Evolutionary conservation across 441 rosid genomes (phyloP), one percentile per base, ranked within the genome.

Genomic region (Macaranga tanarius): DNA sequence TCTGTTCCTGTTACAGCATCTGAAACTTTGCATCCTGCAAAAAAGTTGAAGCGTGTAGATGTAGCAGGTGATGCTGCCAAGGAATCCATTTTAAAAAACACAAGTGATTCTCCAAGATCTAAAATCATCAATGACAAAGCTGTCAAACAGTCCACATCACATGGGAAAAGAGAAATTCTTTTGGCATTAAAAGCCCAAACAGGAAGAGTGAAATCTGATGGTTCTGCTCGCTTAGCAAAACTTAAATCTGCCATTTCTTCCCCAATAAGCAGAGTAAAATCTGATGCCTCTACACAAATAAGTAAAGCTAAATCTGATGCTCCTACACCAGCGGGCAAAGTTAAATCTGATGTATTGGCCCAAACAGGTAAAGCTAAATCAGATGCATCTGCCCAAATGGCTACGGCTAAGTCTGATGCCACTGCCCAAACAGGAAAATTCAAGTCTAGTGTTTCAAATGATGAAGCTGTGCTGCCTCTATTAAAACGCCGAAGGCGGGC

Each of bases 391-490:
- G 77, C 81, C 48, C 76, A 75, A 57, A 60, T 74, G 11, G 50
- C 69, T 20, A 58, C 60, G 26, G 69, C 57, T 61, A 75, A 69
- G 26, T 48, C 71, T 62, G 71, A 78, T 45, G 61, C 42, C 50
- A 22, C 73, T 68, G 48, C 48, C 65, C 76, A 51, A 72, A 17
- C 62, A 23, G 83, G 74, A 51, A 70, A 78, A 62, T 70, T 78
- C 62, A 84, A 82, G 55, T 72, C 80, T 65, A 79, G 79, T 76
- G 72, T 71, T 73, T 74, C 87, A 67, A 90, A 82, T 77, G 90
- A 86, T 78, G 95, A 91, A 85, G 87, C 86, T 65, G 88, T 82
- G 69, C 78, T 87, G 50, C 88, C 94, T 25, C 73, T 84, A 68
- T 76, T 90, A 15, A 93, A 92, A 82, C 86, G 89, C 10, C 87